Percentiles rank a stretch among this genome's conserved stretches.
These are phyloP conservation scores for Arabis hirsuta DNA, from an alignment of 345 rosid genomes.

Conservation along the genomic window DNA sequence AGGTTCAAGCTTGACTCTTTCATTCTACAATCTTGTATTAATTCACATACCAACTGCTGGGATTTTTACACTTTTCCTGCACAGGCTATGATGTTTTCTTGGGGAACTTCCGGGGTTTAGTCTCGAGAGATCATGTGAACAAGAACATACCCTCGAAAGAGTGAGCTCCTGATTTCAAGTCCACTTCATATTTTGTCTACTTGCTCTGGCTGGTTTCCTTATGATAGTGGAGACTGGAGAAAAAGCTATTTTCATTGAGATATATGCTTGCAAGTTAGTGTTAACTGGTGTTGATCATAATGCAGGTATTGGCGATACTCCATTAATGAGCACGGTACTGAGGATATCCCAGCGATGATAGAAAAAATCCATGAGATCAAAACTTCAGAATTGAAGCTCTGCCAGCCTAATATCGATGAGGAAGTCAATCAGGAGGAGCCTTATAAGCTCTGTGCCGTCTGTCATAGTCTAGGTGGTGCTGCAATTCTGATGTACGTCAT, in stretches of 20 bases:
- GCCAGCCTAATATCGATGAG: constrained; percentile 60
- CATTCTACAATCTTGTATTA: constrained; percentile 3
- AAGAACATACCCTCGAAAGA: constrained; percentile 76
- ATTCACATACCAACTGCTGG: constrained; percentile 3
- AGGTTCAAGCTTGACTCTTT: constrained; percentile 55
- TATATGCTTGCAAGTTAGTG: constrained; percentile 19
- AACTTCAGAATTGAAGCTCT: constrained; percentile 72
- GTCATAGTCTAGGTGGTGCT: constrained; percentile 98
- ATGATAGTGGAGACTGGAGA: background rate
- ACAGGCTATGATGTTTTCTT: constrained; percentile 95
- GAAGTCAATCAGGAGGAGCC: constrained; percentile 65
- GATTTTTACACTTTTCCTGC: constrained; percentile 24
- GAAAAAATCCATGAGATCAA: constrained; percentile 90
- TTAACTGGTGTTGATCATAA: constrained; percentile 21
- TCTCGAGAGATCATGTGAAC: constrained; percentile 86
- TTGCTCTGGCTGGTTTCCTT: background rate
- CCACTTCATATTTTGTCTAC: constrained; percentile 12
- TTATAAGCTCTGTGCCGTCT: constrained; percentile 85
- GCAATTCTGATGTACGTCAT: constrained; percentile 79
- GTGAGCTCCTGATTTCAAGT: constrained; percentile 53
- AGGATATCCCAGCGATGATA: constrained; percentile 94
- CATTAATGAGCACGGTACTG: constrained; percentile 88
- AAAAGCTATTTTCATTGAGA: background rate
- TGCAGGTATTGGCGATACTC: constrained; percentile 94
- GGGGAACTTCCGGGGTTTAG: constrained; percentile 93